These are phyloP conservation scores for Atkinsonella hypoxylon DNA, from an alignment of 2,329 filamentous ascomycete species.

Conservation along the genomic window DNA sequence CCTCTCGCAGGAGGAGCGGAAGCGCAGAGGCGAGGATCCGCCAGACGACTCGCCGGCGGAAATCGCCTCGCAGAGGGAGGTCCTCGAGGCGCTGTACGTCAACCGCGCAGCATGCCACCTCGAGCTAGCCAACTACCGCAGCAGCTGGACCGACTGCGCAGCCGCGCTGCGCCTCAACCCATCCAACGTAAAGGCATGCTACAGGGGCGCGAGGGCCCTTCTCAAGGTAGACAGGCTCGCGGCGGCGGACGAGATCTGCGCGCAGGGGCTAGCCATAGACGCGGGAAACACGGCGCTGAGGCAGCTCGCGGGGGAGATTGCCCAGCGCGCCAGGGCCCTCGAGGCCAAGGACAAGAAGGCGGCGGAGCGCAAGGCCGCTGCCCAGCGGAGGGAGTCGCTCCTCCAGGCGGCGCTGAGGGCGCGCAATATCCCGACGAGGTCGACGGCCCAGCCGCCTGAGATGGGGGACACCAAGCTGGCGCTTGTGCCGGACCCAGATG, in stretches of 20 bases:
- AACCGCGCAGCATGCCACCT: slow-evolving; percentile 89
- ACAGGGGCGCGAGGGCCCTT: slow-evolving; percentile 69
- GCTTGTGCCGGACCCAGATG: slow-evolving; percentile 60
- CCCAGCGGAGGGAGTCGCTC: slow-evolving; percentile 44
- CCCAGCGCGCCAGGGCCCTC: slow-evolving; percentile 41
- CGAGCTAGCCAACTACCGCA: slow-evolving; percentile 77
- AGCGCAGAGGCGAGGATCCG: slow-evolving; percentile 31
- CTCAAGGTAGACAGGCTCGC: slow-evolving; percentile 64
- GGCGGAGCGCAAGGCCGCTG: slow-evolving; percentile 39
- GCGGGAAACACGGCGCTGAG: slow-evolving; percentile 54
- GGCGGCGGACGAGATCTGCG: slow-evolving; percentile 72
- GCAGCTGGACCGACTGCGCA: slow-evolving; percentile 75
- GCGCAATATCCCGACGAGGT: slow-evolving; percentile 56
- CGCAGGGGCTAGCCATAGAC: slow-evolving; percentile 63
- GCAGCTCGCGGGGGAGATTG: slow-evolving; percentile 50
- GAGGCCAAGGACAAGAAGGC: slow-evolving; percentile 44
- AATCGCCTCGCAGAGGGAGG: slow-evolving; percentile 44
- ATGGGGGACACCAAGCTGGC: slow-evolving; percentile 71
- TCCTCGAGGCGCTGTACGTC: slow-evolving; percentile 66
- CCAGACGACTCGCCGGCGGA: slow-evolving; percentile 38
- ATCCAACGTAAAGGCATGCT: slow-evolving; percentile 79
- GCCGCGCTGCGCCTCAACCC: slow-evolving; percentile 68
- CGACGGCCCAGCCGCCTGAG: slow-evolving; percentile 63
- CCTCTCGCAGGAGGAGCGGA: slow-evolving; percentile 50
- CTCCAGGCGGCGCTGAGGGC: slow-evolving; percentile 55